Evolutionary conservation across 1,284 basidiomycete genomes (phyloP), one percentile per base, ranked within the genome.

Genomic region (Termitomyces sp.): DNA sequence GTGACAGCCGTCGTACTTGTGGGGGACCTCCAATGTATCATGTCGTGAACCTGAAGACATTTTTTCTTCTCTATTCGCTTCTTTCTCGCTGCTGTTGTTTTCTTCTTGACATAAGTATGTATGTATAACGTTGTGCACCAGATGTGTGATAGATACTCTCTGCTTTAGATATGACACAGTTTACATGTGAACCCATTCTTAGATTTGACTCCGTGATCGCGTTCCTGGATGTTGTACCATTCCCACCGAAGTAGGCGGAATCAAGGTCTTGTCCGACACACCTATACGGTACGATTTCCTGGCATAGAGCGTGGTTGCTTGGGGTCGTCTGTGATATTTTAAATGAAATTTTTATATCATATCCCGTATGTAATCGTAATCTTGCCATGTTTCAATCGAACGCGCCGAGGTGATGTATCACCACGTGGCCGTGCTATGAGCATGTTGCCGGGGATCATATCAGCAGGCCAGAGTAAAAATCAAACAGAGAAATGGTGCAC

Each of bases 151-250:
- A 16, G 38, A 33, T 44, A 16, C 46, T 49, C 43, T 40, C 53
- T 38, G 34, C 13, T 46, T 54, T 45, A 44, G 19, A 42, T 49
- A n/a, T 45, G 53, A 47, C 50, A 48, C 52, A 19, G 55, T 50
- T 24, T 56, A 52, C 50, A 55, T 41, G 41, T 47, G 52, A 45
- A 42, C 35, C n/a, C 49, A 53, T 49, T 52, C 49, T 42, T 51
- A 39, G 58, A 40, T 59, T 57, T 60, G 61, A 49, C 42, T 57
- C 60, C 60, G 60, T 59, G 60, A 63, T 60, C 42, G 52, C 52
- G 62, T 62, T 55, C 62, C 62, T 63, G 58, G 60, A 57, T 58
- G 45, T 44, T 56, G 28, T 31, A 52, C 45, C 5, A 40, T 35
- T 48, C 38, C 6, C 46, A 43, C 52, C 54, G 57, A 56, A 49